Conservation (phyloP, 768 basidiomycete species). For the Russula emetica region DNA sequence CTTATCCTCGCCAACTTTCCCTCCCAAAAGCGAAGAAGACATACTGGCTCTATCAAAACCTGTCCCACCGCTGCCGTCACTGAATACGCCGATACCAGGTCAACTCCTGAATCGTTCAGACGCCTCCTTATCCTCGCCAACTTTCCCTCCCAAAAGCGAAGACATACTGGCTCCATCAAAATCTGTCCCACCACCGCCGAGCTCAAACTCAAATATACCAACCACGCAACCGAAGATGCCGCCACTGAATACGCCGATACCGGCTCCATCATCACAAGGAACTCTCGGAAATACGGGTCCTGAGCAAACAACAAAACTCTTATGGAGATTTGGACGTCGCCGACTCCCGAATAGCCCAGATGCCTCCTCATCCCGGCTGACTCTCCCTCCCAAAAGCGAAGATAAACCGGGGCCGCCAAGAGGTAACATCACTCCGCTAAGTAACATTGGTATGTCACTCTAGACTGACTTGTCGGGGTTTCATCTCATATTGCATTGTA, state of each 20-base stretch:
- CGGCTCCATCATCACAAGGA: no score
- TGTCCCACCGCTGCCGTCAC: neutral
- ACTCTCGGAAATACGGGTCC: no score
- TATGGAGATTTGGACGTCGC: no score
- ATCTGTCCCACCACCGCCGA: neutral
- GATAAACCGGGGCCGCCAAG: conserved; percentile 17
- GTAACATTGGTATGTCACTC: conserved; percentile 39
- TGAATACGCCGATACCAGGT: no score
- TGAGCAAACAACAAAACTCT: no score
- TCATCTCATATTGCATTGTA: conserved; percentile 9
- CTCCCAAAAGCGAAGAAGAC: neutral
- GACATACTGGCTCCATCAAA: neutral
- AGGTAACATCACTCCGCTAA: conserved; percentile 39
- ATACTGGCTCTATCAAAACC: neutral
- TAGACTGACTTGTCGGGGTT: neutral
- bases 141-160: neutral
- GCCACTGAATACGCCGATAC: no score
- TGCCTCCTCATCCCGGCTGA: no score
- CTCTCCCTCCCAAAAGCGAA: no score
- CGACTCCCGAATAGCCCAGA: no score
- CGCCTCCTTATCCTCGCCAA: neutral
- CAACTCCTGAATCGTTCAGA: conserved; percentile 7
- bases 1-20: neutral
- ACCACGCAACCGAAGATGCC: no score
- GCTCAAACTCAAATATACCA: no score